Conservation (phyloP, 2,329 filamentous ascomycete species). For the Diaporthe amygdali region DNA sequence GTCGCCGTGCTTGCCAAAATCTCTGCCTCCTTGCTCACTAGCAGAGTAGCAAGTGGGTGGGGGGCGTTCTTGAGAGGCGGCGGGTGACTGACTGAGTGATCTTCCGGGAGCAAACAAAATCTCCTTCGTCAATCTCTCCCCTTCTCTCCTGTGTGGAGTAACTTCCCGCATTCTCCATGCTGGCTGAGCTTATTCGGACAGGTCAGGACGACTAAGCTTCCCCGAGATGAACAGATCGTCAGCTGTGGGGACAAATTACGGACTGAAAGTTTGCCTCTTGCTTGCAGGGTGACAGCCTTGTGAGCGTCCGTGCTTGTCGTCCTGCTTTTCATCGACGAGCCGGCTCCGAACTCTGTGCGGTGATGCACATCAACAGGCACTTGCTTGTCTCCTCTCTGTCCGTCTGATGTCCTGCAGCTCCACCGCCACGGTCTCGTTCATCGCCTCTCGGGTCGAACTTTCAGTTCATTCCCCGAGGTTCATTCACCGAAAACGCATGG, state of each 20-base stretch:
- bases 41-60: not conserved
- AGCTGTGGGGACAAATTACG: constrained; percentile 16
- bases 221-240: constrained; percentile 17
- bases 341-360: constrained; percentile 1
- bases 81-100: constrained; percentile 6
- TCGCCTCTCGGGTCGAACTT: not conserved
- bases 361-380: constrained; percentile 11
- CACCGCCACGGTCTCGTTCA: constrained; percentile 6
- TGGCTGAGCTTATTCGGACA: constrained; percentile 11
- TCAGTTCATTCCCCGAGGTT: constrained; percentile 14
- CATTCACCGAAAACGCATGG: constrained; percentile 3
- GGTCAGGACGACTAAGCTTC: constrained; percentile 9
- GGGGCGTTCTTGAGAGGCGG: not conserved
- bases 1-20: constrained; percentile 16
- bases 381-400: not conserved
- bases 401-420: constrained; percentile 6
- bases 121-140: constrained; percentile 12
- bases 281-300: not conserved
- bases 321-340: not conserved
- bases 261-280: constrained; percentile 12
- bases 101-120: constrained; percentile 14
- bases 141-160: not conserved
- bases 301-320: not conserved
- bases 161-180: not conserved
- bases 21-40: not conserved